phyloP scores from a whole-genome alignment of 441 rosid genomes.

The Hypseocharis bilobata region DNA sequence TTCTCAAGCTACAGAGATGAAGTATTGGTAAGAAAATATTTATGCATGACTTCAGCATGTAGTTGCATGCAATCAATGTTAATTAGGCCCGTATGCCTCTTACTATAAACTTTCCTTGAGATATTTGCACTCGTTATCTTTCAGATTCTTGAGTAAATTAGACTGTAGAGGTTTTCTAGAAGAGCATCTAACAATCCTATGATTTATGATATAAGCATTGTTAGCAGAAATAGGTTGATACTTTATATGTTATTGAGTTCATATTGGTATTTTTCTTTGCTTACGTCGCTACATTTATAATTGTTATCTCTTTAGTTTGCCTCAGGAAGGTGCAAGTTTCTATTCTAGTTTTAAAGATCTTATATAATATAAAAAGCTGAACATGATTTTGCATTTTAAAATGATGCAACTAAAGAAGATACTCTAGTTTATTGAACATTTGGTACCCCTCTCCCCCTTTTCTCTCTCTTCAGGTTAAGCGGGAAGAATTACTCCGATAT shows the following conservation, averaged over 20 bases:
- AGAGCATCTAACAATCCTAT: neutral
- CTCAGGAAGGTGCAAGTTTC: neutral
- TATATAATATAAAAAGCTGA: neutral
- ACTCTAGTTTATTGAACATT: neutral
- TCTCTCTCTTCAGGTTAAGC: constrained; percentile 46
- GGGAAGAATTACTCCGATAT: constrained; percentile 76
- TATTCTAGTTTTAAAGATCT: neutral
- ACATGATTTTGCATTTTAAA: neutral
- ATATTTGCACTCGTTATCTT: neutral
- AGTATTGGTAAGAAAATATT: constrained; percentile 53
- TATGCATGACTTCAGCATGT: constrained; percentile 3
- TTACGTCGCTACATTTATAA: neutral
- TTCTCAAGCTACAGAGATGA: constrained; percentile 64
- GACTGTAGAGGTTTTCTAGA: neutral
- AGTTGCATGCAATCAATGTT: constrained; percentile 4
- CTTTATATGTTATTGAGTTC: neutral
- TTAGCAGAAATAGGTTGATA: neutral
- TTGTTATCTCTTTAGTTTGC: neutral
- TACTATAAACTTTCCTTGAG: neutral
- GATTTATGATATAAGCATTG: neutral
- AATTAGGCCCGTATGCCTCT: neutral
- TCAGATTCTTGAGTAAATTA: neutral
- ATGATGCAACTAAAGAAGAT: neutral
- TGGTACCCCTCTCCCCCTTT: constrained; percentile 10
- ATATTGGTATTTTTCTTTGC: neutral